These are phyloP conservation scores for Pseudoturritis turrita DNA, from an alignment of 345 rosid species.

Conservation along the genomic window DNA sequence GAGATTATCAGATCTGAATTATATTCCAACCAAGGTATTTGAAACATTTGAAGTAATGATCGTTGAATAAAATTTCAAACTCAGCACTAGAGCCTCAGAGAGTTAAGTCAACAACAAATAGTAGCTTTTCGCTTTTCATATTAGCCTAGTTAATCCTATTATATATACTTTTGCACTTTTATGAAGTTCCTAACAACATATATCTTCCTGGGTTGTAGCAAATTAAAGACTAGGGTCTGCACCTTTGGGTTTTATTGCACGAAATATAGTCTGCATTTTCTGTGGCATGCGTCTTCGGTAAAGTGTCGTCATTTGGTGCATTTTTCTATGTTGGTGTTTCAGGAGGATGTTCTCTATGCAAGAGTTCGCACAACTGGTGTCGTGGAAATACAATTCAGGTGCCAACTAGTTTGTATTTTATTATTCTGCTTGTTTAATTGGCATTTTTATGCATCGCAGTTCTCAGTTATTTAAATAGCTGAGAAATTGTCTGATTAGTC, in stretches of 20 bases:
- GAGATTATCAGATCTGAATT: slow-evolving; percentile 69
- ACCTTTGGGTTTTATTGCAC: neutral
- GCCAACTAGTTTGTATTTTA: slow-evolving; percentile 10
- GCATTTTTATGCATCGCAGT: neutral
- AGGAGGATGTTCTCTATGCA: slow-evolving; percentile 96
- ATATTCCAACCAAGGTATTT: slow-evolving; percentile 88
- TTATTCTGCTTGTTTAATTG: neutral
- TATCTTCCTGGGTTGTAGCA: neutral
- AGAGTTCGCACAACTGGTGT: slow-evolving; percentile 98
- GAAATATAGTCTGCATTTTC: neutral
- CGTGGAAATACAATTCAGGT: slow-evolving; percentile 99
- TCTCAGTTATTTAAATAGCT: neutral
- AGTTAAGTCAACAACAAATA: neutral
- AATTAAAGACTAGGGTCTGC: neutral
- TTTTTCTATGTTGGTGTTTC: slow-evolving; percentile 18
- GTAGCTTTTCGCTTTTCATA: neutral
- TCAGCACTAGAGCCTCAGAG: neutral
- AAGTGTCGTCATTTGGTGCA: neutral
- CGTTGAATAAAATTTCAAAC: neutral
- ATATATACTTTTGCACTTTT: neutral
- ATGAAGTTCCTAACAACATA: neutral
- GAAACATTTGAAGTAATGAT: neutral
- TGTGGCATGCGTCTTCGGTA: neutral
- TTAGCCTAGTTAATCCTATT: neutral
- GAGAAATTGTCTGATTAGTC: neutral